Evolutionary conservation across 495 filamentous ascomycete species (phyloP).

Genomic region (Hyaloscypha hepaticicola): DNA sequence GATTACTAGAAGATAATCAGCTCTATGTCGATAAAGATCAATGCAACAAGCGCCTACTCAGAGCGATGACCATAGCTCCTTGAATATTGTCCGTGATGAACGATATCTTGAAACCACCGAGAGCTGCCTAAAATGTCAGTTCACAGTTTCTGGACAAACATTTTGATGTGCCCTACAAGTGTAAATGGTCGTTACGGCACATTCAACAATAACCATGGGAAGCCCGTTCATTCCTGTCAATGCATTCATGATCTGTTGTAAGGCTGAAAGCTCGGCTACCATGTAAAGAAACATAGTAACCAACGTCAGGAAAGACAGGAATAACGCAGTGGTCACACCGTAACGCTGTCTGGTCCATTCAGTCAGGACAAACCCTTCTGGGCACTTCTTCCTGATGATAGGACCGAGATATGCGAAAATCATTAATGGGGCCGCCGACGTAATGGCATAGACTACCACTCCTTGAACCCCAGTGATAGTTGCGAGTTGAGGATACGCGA

Average conservation of each 20-base stretch:
- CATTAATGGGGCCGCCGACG: conserved; percentile 64
- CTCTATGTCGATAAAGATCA: not conserved
- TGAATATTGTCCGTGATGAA: conserved; percentile 79
- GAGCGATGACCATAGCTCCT: conserved; percentile 66
- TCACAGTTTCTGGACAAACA: not conserved
- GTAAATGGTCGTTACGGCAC: conserved; percentile 70
- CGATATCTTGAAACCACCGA: conserved; percentile 74
- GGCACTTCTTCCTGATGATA: conserved; percentile 69
- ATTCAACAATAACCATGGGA: conserved; percentile 72
- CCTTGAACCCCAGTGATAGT: conserved; percentile 78
- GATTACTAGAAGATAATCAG: conserved; percentile 42
- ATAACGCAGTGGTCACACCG: conserved; percentile 61
- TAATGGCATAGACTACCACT: conserved; percentile 66
- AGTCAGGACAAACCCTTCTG: conserved; percentile 74
- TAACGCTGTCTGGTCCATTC: conserved; percentile 78
- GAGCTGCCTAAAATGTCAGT: conserved; percentile 43
- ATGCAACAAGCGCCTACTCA: conserved; percentile 34
- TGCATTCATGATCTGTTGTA: conserved; percentile 70
- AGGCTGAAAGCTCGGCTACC: conserved; percentile 72
- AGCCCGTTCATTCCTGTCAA: conserved; percentile 70
- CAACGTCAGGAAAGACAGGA: conserved; percentile 63
- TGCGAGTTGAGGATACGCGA: conserved; percentile 75
- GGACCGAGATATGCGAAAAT: conserved; percentile 68
- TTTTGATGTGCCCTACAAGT: conserved; percentile 54
- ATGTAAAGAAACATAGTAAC: conserved; percentile 79